These are phyloP conservation scores for Wallemia hederae DNA, from an alignment of 1,284 basidiomycete species.

Conservation along the genomic window DNA sequence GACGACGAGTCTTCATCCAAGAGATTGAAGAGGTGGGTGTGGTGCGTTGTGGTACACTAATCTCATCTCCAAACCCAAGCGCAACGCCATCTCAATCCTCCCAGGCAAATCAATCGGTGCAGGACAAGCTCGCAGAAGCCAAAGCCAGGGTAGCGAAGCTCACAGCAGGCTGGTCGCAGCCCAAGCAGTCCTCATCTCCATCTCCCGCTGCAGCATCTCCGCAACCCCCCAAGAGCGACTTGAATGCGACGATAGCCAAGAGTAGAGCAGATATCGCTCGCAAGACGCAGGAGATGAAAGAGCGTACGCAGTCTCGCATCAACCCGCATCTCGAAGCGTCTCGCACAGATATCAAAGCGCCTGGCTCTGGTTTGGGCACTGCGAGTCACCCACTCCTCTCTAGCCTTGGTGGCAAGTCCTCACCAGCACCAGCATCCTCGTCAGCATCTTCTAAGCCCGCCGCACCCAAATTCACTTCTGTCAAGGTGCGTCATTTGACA, in stretches of 20 bases:
- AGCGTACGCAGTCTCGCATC: conserved; percentile 5
- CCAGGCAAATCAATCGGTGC: neutral
- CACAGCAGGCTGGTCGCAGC: conserved; percentile 18
- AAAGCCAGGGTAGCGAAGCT: conserved; percentile 47
- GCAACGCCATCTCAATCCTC: too few relatives aligned
- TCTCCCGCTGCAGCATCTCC: conserved; percentile 9
- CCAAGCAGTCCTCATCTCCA: conserved; percentile 9
- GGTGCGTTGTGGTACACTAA: neutral
- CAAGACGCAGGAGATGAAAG: conserved; percentile 10
- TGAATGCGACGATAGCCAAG: conserved; percentile 20
- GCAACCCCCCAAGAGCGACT: conserved; percentile 4
- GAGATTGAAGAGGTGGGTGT: neutral
- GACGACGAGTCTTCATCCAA: neutral
- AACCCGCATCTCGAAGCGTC: conserved; percentile 53
- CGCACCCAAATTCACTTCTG: conserved; percentile 86
- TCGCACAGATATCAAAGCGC: conserved; percentile 10
- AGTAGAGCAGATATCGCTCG: conserved; percentile 12
- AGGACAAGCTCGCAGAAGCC: conserved; percentile 32
- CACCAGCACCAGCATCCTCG: conserved; percentile 1
- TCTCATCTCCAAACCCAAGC: neutral
- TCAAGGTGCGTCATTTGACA: conserved; percentile 26
- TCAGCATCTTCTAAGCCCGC: conserved; percentile 33
- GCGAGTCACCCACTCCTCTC: conserved; percentile 61
- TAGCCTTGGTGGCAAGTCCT: conserved; percentile 25
- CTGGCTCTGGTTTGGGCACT: conserved; percentile 52